Evolutionary conservation across 2,329 filamentous ascomycete genomes (phyloP), one percentile per base, ranked within the genome.

Genomic region (Talaromyces atroroseus): DNA sequence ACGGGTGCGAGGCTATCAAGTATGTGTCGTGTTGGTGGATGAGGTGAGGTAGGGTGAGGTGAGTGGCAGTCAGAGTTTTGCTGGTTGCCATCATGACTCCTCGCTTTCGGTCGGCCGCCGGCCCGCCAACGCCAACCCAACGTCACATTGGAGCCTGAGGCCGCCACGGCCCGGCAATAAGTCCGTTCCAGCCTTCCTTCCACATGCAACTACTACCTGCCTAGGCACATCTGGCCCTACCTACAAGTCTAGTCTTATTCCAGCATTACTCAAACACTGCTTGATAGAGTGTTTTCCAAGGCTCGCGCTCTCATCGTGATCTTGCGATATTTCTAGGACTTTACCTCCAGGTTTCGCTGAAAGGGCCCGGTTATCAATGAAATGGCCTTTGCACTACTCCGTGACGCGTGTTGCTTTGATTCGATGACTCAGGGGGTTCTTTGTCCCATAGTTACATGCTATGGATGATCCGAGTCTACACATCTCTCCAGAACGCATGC

Each of bases 71-170:
- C 34, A 44, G 38, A 49, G 26, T 49, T 42, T 48, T 26, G 24
- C 38, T 42, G 52, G 23, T 49, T 49, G 52, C 52, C 52, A 54
- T 54, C 44, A 36, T 55, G 52, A 48, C 49, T 52, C 49, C 45
- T 53, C 50, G 50, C 38, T 52, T 57, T 52, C 55, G 49, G 55
- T 44, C 46, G 52, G 52, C 44, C 44, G 42, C 36, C 45, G 49
- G 44, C 14, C 55, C 55, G 49, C 20, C 32, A 24, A 47, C 44
- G 44, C 29, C 52, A 57, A 57, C 38, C 16, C 26, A 36, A 57
- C 55, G 36, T 57, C 55, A 53, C 49, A 44, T 48, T n/a, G 55
- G 23, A 40, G 55, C 55, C 55, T 57, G 49, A 57, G 52, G 52
- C 52, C 23, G 20, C 21, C 34, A 53, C 50, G 11, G 36, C 36